Evolutionary conservation across 2,329 filamentous ascomycete species (phyloP).

Genomic region (Pseudocercospora pini-densiflorae): DNA sequence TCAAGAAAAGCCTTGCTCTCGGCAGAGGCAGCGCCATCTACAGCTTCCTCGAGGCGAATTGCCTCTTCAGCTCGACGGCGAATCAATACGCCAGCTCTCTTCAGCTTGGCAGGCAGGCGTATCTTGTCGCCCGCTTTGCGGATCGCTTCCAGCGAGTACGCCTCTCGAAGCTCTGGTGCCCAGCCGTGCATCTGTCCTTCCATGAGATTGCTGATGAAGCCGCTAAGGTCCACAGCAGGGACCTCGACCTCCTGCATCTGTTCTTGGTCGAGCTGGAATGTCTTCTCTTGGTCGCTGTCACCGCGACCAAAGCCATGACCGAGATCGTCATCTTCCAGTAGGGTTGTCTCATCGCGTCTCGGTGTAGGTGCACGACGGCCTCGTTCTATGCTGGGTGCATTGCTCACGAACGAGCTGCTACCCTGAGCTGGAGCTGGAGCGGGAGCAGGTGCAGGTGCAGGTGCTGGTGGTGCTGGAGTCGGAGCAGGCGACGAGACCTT

Average conservation of each 20-base stretch:
- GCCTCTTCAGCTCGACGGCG: no score
- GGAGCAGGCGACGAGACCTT: no score
- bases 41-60: no score
- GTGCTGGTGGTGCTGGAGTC: no score
- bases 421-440: no score
- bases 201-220: constrained; percentile 86
- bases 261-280: constrained; percentile 47
- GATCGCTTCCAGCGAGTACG: constrained; percentile 87
- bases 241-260: constrained; percentile 47
- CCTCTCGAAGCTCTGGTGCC: constrained; percentile 90
- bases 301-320: constrained; percentile 51
- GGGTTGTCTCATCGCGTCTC: constrained; percentile 60
- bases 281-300: constrained; percentile 66
- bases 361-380: constrained; percentile 79
- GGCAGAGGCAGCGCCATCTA: no score
- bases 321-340: constrained; percentile 62
- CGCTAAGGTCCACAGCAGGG: constrained; percentile 66
- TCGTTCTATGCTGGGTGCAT: constrained; percentile 72
- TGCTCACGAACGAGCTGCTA: constrained; percentile 12
- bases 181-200: constrained; percentile 74
- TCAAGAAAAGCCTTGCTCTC: no score
- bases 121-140: constrained; percentile 80
- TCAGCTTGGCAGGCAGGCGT: constrained; percentile 48
- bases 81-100: no score
- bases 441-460: no score